phyloP scores from a whole-genome alignment of 2,329 filamentous ascomycete species.

The Aspergillus pseudonomiae region DNA sequence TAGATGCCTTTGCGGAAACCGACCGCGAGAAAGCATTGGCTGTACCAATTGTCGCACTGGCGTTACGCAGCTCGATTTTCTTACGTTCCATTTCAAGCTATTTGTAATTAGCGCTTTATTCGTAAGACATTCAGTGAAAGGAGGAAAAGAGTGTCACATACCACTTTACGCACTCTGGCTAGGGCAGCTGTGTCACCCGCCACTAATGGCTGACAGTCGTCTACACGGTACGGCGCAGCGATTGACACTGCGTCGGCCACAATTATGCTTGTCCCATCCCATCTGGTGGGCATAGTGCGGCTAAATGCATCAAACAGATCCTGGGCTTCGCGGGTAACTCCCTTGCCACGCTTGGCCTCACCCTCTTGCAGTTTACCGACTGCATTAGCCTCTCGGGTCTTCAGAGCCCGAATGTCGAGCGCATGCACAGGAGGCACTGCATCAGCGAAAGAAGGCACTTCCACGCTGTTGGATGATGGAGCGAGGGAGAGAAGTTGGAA shows the following conservation, averaged over 20 bases:
- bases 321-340: slow-evolving; percentile 63
- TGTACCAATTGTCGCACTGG: slow-evolving; percentile 42
- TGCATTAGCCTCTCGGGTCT: slow-evolving; percentile 58
- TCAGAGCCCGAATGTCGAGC: slow-evolving; percentile 59
- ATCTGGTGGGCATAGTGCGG: slow-evolving; percentile 63
- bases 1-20: slow-evolving; percentile 13
- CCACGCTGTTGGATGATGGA: slow-evolving; percentile 31
- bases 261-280: slow-evolving; percentile 62
- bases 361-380: slow-evolving; percentile 60
- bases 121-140: neutral
- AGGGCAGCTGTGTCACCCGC: slow-evolving; percentile 47
- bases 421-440: slow-evolving; percentile 45
- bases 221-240: slow-evolving; percentile 59
- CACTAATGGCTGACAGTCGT: slow-evolving; percentile 53
- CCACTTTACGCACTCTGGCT: slow-evolving; percentile 51
- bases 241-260: slow-evolving; percentile 64
- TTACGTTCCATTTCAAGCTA: slow-evolving; percentile 53
- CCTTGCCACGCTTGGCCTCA: slow-evolving; percentile 62
- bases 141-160: slow-evolving; percentile 34
- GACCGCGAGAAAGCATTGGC: slow-evolving; percentile 31
- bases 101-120: slow-evolving; percentile 7
- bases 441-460: slow-evolving; percentile 51
- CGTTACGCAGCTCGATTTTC: slow-evolving; percentile 49
- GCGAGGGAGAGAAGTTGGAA: slow-evolving; percentile 57
- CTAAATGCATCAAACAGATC: slow-evolving; percentile 65